Base-by-base conservation (phyloP, 2,329 filamentous ascomycete genomes). In the Talaromyces sp. region DNA sequence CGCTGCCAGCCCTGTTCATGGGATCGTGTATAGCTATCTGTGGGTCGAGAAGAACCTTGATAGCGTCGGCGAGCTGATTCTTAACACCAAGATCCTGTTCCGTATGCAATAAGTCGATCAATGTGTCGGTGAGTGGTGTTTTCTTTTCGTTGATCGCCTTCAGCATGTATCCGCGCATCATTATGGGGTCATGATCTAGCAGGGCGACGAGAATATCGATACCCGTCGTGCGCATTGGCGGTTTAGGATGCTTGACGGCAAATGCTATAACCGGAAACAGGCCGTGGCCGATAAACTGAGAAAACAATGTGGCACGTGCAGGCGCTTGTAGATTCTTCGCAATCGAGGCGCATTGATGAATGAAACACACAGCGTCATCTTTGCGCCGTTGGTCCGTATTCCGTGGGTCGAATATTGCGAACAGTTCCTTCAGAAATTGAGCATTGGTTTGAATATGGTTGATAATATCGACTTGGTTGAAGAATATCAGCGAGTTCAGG, bases 391-490 rank as follows among this genome's bases (percentile, higher is more conserved):
- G 81, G 59, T 91, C 88, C 61, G 78, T 76, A 67, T 88, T 86
- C 27, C 88, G 82, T 0, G 87, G 81, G 22, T 84, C 86, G 73
- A 98, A 97, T 68, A 98, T 92, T 63, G 86, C 85, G 76, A 98
- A 99, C 3, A 98, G 84, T 68, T 97, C 92, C 70, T 88, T 89
- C 31, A 98, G 81, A 73, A 97, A 97, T 1, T 80, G 79, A 0
- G 82, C 82, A 72, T 97, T 97, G 29, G 84, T 85, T 77, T 97
- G 93, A n/a, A 99, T 84, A 78, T 98, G 92, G 74, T 94, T 91
- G 59, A 99, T 90, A 74, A 99, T 97, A 74, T 98, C 95, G 72
- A 98, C 93, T 80, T 99, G 95, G 80, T 98, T 95, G 84, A 96
- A 99, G 82, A 97, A 99, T 70, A 99, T 99, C 71, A 98, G 86